Conservation (phyloP, 2,329 filamentous ascomycete genomes). For the Aspergillus hiratsukae region DNA sequence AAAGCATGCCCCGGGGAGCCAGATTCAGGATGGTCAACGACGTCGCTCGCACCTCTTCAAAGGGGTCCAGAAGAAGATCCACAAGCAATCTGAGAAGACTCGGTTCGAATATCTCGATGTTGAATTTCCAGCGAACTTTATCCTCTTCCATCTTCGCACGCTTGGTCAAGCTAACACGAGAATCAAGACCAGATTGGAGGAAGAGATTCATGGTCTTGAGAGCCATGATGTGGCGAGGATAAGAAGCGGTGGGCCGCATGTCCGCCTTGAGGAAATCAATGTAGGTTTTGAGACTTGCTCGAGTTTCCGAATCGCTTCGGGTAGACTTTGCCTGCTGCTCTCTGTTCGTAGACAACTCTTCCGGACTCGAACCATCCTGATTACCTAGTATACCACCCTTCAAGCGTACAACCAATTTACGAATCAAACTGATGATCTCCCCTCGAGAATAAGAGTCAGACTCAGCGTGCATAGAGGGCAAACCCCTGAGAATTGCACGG, state of each 20-base stretch:
- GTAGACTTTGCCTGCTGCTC: slow-evolving; percentile 31
- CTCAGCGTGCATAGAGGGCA: slow-evolving; percentile 73
- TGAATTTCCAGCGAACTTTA: slow-evolving; percentile 48
- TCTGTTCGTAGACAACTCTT: slow-evolving; percentile 7
- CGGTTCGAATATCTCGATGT: slow-evolving; percentile 40
- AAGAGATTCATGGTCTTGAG: slow-evolving; percentile 66
- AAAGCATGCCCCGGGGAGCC: slow-evolving; percentile 30
- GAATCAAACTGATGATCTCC: slow-evolving; percentile 69
- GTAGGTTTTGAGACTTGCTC: slow-evolving; percentile 68
- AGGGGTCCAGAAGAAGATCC: slow-evolving; percentile 81
- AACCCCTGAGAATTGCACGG: slow-evolving; percentile 57
- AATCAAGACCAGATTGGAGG: slow-evolving; percentile 65
- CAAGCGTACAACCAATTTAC: slow-evolving; percentile 72
- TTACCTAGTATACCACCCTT: slow-evolving; percentile 56
- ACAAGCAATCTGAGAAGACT: slow-evolving; percentile 55
- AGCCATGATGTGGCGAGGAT: slow-evolving; percentile 81
- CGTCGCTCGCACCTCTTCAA: slow-evolving; percentile 75
- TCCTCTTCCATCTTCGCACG: slow-evolving; percentile 48
- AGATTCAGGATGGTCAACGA: slow-evolving; percentile 44
- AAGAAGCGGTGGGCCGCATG: slow-evolving; percentile 75
- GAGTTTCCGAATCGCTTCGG: slow-evolving; percentile 47
- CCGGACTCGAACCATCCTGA: slow-evolving; percentile 23
- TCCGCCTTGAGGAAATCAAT: slow-evolving; percentile 67
- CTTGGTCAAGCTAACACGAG: slow-evolving; percentile 33
- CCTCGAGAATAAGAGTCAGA: slow-evolving; percentile 82